Evolutionary conservation across 2,329 filamentous ascomycete species (phyloP).

Genomic region (Penicillium occitanis): DNA sequence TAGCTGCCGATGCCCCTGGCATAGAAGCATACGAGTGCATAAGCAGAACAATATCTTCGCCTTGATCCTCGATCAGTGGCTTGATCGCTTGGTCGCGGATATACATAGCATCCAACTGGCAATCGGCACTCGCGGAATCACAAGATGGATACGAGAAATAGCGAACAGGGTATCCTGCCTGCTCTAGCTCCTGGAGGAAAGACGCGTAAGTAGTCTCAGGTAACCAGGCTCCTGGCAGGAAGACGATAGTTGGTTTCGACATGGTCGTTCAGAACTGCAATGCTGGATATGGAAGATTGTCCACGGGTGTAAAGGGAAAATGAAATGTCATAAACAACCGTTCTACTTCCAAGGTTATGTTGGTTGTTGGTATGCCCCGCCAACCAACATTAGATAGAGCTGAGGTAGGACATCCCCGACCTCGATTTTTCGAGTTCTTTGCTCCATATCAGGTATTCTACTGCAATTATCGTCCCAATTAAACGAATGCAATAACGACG

Average conservation of each 20-base stretch:
- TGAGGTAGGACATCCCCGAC: not conserved
- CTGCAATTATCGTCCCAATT: not conserved
- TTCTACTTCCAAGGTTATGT: not conserved
- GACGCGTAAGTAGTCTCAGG: slow-evolving; percentile 33
- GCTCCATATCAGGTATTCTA: not conserved
- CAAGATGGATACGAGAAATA: slow-evolving; percentile 32
- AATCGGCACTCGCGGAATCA: slow-evolving; percentile 28
- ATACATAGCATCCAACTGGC: slow-evolving; percentile 35
- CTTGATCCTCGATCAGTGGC: slow-evolving; percentile 27
- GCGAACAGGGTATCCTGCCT: slow-evolving; percentile 33
- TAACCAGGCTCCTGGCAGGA: slow-evolving; percentile 46
- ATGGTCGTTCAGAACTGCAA: not conserved
- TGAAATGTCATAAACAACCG: not conserved
- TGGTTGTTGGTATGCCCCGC: not conserved
- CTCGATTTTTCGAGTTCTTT: not conserved
- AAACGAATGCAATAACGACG: not conserved
- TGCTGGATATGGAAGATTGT: not conserved
- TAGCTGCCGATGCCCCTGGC: slow-evolving; percentile 31
- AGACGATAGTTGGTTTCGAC: slow-evolving; percentile 28
- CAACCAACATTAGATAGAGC: not conserved
- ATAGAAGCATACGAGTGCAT: slow-evolving; percentile 38
- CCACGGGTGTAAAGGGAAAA: not conserved
- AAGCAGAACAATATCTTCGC: slow-evolving; percentile 30
- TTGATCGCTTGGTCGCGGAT: slow-evolving; percentile 26
- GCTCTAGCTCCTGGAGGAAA: slow-evolving; percentile 32